Evolutionary conservation across 1,139 yeast species (phyloP), one percentile per base, ranked within the genome.

Genomic region (Yarrowia galli): DNA sequence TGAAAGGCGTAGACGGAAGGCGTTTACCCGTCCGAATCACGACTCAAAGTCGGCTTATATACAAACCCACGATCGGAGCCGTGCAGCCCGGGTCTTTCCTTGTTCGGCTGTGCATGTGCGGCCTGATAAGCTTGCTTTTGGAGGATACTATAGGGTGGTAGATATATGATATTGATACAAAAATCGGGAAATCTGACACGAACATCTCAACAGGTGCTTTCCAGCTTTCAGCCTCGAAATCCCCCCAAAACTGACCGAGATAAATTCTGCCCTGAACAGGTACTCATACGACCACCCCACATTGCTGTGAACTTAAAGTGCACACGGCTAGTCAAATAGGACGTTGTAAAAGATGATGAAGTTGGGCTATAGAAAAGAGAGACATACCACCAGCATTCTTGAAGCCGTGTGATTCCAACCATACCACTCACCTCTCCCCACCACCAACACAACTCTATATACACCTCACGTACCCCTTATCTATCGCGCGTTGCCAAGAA

Each of bases 31-130:
- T 28, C 4, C 32, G 8, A 28, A 28, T 28, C 8, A 6, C 10
- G 8, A 3, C 32, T 28, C 35, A 46, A n/a, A 28, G 38, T 35
- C 25, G 56, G 25, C 51, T 49, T 49, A 49, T 49, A 49, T 49
- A 49, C 54, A 25, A n/a, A 16, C 12, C 40, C 3, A 2, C 40
- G 56, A 32, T 32, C 40, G 15, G 56, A 49, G 56, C 56, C 56
- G 56, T 49, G 56, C 53, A 48, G 49, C 51, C 51, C 35, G 51
- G 22, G 20, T 42, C 46, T 12, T 42, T 42, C 36, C 35, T 46
- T 46, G 51, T 46, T 46, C 51, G 51, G 35, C 35, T n/a, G 35
- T 25, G 56, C 38, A 49, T 20, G 5, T 32, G 35, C 35, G 28
- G 7, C 23, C 10, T 6, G 36, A 48, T 28, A n/a, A 48, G 53